Conservation (phyloP, 1,139 yeast species). For the Nadsonia starkeyi-henricii region DNA sequence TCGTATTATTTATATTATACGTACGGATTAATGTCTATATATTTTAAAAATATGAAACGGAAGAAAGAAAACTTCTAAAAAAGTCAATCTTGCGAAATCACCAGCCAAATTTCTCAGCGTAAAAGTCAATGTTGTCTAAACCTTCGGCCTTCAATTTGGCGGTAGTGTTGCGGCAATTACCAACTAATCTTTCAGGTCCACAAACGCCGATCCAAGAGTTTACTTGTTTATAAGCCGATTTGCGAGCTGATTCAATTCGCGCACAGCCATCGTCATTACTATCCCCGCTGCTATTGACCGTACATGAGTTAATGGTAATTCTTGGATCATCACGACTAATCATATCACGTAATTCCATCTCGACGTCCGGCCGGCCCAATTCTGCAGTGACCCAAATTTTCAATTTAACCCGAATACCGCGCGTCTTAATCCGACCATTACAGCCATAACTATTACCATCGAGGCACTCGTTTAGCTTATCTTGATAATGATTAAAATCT, state of each 20-base stretch:
- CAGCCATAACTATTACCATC: conserved; percentile 1
- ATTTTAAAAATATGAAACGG: too few species aligned
- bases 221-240: not conserved
- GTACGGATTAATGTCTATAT: too few species aligned
- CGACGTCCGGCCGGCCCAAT: conserved; percentile 14
- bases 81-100: conserved; percentile 4
- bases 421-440: conserved; percentile 1
- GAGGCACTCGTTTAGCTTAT: conserved; percentile 3
- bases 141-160: conserved; percentile 14
- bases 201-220: conserved; percentile 17
- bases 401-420: conserved; percentile 2
- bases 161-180: conserved; percentile 15
- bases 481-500: conserved; percentile 7
- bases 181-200: conserved; percentile 17
- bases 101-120: conserved; percentile 20
- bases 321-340: conserved; percentile 4
- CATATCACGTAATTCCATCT: conserved; percentile 8
- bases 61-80: too few species aligned
- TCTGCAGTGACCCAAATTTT: conserved; percentile 14
- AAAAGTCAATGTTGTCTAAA: conserved; percentile 9
- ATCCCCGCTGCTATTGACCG: not conserved
- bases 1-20: too few species aligned
- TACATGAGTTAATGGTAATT: not conserved
- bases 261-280: not conserved
- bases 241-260: not conserved